phyloP scores from a whole-genome alignment of 2,329 filamentous ascomycete genomes.

The Chaetoscypha palmicola region DNA sequence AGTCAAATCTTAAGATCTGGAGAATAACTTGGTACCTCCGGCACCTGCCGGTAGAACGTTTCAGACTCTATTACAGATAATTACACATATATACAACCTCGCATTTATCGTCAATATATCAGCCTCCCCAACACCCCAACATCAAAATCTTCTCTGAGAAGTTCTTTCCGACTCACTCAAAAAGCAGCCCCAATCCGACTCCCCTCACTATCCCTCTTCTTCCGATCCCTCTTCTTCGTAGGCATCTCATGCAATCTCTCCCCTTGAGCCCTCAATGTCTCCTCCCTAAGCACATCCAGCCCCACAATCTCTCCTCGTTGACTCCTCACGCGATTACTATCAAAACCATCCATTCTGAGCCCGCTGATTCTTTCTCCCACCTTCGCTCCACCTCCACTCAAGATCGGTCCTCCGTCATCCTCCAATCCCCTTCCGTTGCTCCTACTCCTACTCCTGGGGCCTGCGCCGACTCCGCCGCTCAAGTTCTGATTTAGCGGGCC shows the following conservation, averaged over 20 bases:
- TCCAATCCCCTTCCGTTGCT: too few species aligned
- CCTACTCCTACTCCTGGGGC: too few species aligned
- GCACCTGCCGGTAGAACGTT: too few species aligned
- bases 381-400: not conserved
- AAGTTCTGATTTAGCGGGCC: not conserved
- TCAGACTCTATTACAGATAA: too few species aligned
- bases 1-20: too few species aligned
- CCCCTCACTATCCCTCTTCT: not conserved
- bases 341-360: not conserved
- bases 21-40: too few species aligned
- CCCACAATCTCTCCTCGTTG: not conserved
- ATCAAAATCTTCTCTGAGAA: too few species aligned
- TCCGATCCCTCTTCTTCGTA: not conserved
- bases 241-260: not conserved
- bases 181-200: slow-evolving; percentile 5
- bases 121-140: too few species aligned
- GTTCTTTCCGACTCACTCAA: not conserved
- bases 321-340: too few species aligned
- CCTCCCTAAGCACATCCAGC: not conserved
- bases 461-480: not conserved
- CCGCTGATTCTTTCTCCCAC: not conserved
- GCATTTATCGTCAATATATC: too few species aligned
- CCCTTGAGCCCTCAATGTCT: not conserved
- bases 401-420: not conserved
- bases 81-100: too few species aligned